Evolutionary conservation across 2,329 filamentous ascomycete genomes (phyloP).

Genomic region (Aspergillus ibericus): DNA sequence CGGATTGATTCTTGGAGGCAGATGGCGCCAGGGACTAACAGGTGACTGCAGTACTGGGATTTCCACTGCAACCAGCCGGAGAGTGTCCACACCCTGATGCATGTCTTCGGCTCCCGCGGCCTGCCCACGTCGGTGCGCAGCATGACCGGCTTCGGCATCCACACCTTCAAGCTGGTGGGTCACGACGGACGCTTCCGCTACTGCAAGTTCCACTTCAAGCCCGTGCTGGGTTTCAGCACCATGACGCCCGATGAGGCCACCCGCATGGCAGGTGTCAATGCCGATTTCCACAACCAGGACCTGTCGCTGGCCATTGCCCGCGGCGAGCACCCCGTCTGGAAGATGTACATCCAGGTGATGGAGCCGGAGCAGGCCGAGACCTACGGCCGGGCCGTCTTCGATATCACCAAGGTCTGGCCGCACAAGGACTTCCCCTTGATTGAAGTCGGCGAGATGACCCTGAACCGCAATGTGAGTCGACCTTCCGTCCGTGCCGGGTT

Average conservation of each 20-base stretch:
- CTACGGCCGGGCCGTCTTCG: constrained; percentile 54
- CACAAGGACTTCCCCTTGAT: constrained; percentile 51
- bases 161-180: constrained; percentile 33
- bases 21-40: neutral
- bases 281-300: constrained; percentile 61
- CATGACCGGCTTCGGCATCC: constrained; percentile 55
- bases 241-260: constrained; percentile 55
- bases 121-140: constrained; percentile 43
- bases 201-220: constrained; percentile 61
- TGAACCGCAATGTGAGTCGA: constrained; percentile 50
- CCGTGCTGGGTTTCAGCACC: constrained; percentile 56
- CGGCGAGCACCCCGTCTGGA: constrained; percentile 60
- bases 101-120: constrained; percentile 61
- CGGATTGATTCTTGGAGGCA: neutral
- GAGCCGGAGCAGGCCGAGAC: constrained; percentile 51
- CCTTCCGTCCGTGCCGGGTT: neutral
- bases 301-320: constrained; percentile 61
- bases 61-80: constrained; percentile 59
- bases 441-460: constrained; percentile 51
- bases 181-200: constrained; percentile 57
- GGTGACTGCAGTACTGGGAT: constrained; percentile 57
- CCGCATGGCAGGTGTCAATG: constrained; percentile 53
- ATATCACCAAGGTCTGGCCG: constrained; percentile 59
- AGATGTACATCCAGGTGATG: constrained; percentile 57
- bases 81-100: constrained; percentile 60